Conservation (phyloP, 208 protist genomes). For the Novymonas esmeraldas region DNA sequence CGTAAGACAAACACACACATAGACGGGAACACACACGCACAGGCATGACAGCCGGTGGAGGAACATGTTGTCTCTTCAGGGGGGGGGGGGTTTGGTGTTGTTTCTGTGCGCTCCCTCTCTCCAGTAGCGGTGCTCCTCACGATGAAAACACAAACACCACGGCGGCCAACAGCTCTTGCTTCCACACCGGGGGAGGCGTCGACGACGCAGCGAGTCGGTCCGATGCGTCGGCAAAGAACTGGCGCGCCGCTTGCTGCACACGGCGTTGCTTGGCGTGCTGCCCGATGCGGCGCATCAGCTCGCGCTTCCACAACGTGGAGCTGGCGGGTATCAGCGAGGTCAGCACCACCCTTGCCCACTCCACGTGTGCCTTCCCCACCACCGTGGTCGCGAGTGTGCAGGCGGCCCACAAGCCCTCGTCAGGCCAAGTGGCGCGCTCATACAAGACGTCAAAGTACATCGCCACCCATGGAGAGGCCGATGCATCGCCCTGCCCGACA, state of each 20-base stretch:
- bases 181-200: slow-evolving; percentile 10
- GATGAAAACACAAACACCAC: slow-evolving; percentile 18
- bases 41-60: no score
- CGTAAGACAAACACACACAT: no score
- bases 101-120: no score
- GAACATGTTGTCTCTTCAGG: no score
- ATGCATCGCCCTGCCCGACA: background rate
- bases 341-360: slow-evolving; percentile 19
- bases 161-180: slow-evolving; percentile 24
- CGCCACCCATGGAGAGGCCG: slow-evolving; percentile 2
- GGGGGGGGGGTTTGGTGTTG: no score
- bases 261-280: slow-evolving; percentile 12
- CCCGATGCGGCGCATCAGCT: slow-evolving; percentile 11
- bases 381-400: slow-evolving; percentile 20
- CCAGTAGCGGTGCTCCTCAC: background rate
- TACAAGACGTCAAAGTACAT: slow-evolving; percentile 35
- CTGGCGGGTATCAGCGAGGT: slow-evolving; percentile 27
- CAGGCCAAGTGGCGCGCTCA: slow-evolving; percentile 24
- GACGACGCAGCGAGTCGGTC: slow-evolving; percentile 12
- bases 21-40: no score
- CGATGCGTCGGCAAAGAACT: slow-evolving; percentile 19
- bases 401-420: slow-evolving; percentile 29
- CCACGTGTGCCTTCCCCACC: background rate
- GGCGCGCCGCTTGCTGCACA: slow-evolving; percentile 10
- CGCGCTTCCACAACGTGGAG: slow-evolving; percentile 25